Base-by-base conservation (phyloP, 805 yeast genomes). In the Yueomyces sp. region DNA sequence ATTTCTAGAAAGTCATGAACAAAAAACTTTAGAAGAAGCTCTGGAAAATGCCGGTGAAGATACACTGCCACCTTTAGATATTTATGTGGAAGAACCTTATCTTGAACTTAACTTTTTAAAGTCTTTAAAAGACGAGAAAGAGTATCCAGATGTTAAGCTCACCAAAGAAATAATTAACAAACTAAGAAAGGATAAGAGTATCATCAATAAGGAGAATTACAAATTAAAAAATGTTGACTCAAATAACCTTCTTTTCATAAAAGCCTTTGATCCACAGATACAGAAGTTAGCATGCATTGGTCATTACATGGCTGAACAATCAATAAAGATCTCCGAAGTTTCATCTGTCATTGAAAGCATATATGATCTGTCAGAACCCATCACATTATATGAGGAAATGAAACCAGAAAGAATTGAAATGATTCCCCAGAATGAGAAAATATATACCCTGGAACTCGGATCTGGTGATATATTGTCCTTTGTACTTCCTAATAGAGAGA, bases 211-310 rank as follows among this genome's bases (percentile, higher is more conserved):
- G 7, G 45, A 47, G 12, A 39, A 42, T 4, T 54, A 55, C 3
- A 40, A 37, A 6, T 36, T 49, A 27, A 5, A 43, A n/a, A 48
- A 50, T 12, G 39, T 46, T n/a, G 45, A 44, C 7, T 46, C 49
- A 9, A 41, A 45, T 19, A 47, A 46, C 28, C 41, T 71, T 36
- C 28, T 74, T 7, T 76, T 81, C 50, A 51, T 86, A 42, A 86
- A 87, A 59, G 70, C 70, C 48, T 86, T 81, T 62, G 88, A 86
- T 54, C 70, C 69, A 1, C 55, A 57, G 3, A 52, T 62, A 0
- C 81, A 77, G 55, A 57, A 67, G 4, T 56, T 85, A n/a, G 61
- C 57, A n/a, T 94, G 95, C 1, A 62, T 82, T 26, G 73, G 84
- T 0, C 83, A 84, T 52, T 57, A 69, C 3, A 60, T 69, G 26